Base-by-base conservation (phyloP, 306 rosid species). In the Purshia tridentata region DNA sequence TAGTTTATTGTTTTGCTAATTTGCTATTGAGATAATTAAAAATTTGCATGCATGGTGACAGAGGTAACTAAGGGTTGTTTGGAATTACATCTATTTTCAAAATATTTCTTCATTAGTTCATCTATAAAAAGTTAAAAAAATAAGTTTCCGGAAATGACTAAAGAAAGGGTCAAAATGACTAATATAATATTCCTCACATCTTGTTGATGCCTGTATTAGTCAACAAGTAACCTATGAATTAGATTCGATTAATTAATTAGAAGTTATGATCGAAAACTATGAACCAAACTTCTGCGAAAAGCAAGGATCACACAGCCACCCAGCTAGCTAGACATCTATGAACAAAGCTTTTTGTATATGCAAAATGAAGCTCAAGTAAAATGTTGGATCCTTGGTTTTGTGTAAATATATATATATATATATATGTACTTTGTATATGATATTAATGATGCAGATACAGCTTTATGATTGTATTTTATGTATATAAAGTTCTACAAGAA, bases 401-500 rank as follows among this genome's bases (percentile, higher is more conserved):
- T 61, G 35, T 40, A 3, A 29, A 29, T 29, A 1, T 29, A 1
- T 3, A 29, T 29, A 29, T 29, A 29, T 3, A 29, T 29, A 29
- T 29, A 29, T 1, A 29, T 29, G 35, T 29, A 29, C 35, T 29
- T 29, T 29, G 35, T 29, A 16, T 62, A 7, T 29, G 41, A 40
- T 23, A 62, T 62, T 42, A 22, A 64, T 44, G 52, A 20, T 70
- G 52, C 18, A 54, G 52, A 54, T 70, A 9, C 22, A 54, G 64
- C 74, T 70, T 54, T 70, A 35, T 29, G 45, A 15, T 4, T 70
- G 52, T 13, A 16, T 70, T 54, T 54, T 18, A 41, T 42, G 74
- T 40, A 64, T 41, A 54, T 54, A 70, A 70, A 54, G 64, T 70
- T 70, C 41, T 55, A 47, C 51, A 54, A 20, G 22, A 70, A 54